These are phyloP conservation scores for Monosporascus ibericus DNA, from an alignment of 2,329 filamentous ascomycete species.

Conservation along the genomic window DNA sequence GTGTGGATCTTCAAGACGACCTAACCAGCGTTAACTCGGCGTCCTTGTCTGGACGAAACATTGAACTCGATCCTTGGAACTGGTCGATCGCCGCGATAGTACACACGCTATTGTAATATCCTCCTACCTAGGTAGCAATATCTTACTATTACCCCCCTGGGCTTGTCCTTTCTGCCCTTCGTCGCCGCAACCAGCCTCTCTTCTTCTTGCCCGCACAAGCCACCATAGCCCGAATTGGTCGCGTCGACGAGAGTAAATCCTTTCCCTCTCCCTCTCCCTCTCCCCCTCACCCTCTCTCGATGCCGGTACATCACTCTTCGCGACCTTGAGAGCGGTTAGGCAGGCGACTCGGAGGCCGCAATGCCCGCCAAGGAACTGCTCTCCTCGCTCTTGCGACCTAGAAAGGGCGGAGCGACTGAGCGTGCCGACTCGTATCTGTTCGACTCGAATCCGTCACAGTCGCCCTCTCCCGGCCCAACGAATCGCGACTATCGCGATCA, in stretches of 20 bases:
- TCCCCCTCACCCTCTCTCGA: slow-evolving; percentile 9
- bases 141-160: background rate
- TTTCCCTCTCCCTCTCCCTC: background rate
- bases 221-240: background rate
- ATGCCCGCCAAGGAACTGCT: slow-evolving; percentile 27
- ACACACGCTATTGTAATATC: background rate
- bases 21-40: background rate
- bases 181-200: background rate
- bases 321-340: slow-evolving; percentile 11
- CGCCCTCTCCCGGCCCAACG: slow-evolving; percentile 21
- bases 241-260: too few species aligned
- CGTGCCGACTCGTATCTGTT: slow-evolving; percentile 19
- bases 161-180: background rate
- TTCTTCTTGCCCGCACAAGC: slow-evolving; percentile 1
- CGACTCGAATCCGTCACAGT: slow-evolving; percentile 15
- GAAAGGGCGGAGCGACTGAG: slow-evolving; percentile 8
- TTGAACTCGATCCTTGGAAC: background rate
- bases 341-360: slow-evolving; percentile 12
- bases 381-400: slow-evolving; percentile 23
- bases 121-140: background rate
- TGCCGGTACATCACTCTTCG: slow-evolving; percentile 12
- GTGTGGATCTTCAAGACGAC: background rate
- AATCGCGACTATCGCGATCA: slow-evolving; percentile 30
- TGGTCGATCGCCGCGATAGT: background rate
- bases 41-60: background rate